A percentile compares a stretch with the other conserved stretches of the same genome.
Conservation (phyloP, 176 grass and related monocot genomes). For the Tillandsia leiboldiana region DNA sequence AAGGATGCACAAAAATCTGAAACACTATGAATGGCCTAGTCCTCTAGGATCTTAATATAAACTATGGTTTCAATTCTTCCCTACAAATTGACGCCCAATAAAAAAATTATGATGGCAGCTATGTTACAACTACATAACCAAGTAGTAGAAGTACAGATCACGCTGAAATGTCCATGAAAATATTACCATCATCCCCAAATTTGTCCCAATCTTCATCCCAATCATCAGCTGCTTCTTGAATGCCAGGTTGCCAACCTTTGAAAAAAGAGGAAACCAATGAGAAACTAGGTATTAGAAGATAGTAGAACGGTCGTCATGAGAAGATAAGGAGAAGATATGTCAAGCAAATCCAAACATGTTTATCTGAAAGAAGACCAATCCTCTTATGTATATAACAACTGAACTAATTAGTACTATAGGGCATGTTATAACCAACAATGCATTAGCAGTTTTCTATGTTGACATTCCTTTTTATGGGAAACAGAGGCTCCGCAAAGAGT, state of each 20-base stretch:
- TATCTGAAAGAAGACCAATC: too few relatives aligned
- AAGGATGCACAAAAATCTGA: background rate
- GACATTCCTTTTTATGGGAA: background rate
- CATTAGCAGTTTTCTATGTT: background rate
- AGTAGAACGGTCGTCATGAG: background rate
- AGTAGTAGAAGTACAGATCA: background rate
- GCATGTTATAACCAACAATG: background rate
- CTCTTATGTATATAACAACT: too few relatives aligned
- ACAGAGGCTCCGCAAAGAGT: background rate
- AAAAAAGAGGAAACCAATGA: slow-evolving; percentile 18
- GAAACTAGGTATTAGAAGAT: background rate
- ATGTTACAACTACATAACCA: background rate
- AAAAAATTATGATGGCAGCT: background rate
- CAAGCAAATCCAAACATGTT: background rate
- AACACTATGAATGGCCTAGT: background rate
- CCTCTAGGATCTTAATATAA: background rate
- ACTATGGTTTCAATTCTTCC: background rate
- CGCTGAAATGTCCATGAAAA: background rate
- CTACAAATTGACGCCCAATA: background rate
- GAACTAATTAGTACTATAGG: background rate
- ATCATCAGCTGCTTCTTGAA: slow-evolving; percentile 52
- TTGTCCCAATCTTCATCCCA: slow-evolving; percentile 95
- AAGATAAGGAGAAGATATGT: background rate
- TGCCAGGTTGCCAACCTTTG: slow-evolving; percentile 94
- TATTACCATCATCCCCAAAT: slow-evolving; percentile 57